Conservation (phyloP, 2,329 filamentous ascomycete genomes). For the Verticillium klebahnii region DNA sequence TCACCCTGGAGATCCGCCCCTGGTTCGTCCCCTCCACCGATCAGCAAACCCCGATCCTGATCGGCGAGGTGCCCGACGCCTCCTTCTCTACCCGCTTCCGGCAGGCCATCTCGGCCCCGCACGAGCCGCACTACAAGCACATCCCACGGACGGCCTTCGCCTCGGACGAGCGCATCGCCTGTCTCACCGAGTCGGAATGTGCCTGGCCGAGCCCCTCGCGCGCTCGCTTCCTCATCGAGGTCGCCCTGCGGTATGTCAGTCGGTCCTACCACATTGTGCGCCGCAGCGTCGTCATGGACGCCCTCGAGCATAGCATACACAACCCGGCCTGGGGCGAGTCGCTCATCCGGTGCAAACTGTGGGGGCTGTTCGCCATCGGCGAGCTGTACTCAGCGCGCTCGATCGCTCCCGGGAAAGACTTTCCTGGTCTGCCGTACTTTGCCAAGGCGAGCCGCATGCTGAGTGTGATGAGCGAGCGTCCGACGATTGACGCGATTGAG, state of each 20-base stretch:
- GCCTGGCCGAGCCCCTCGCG: slow-evolving; percentile 33
- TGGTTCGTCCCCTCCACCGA: slow-evolving; percentile 30
- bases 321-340: slow-evolving; percentile 26
- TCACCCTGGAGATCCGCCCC: slow-evolving; percentile 18
- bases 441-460: slow-evolving; percentile 32
- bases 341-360: slow-evolving; percentile 33
- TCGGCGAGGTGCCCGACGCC: slow-evolving; percentile 30
- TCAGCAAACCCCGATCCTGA: slow-evolving; percentile 26
- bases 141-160: slow-evolving; percentile 29
- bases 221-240: slow-evolving; percentile 31
- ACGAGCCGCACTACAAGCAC: slow-evolving; percentile 18
- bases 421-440: slow-evolving; percentile 40
- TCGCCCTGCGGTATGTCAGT: slow-evolving; percentile 34
- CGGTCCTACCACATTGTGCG: slow-evolving; percentile 37
- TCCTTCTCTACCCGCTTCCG: slow-evolving; percentile 31
- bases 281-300: slow-evolving; percentile 28
- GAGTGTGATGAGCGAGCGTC: slow-evolving; percentile 33
- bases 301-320: slow-evolving; percentile 30
- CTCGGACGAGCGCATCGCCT: slow-evolving; percentile 21
- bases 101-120: slow-evolving; percentile 25
- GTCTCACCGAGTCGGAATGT: slow-evolving; percentile 22
- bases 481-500: slow-evolving; percentile 37
- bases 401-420: slow-evolving; percentile 23
- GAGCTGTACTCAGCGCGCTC: slow-evolving; percentile 39
- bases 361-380: slow-evolving; percentile 39